Evolutionary conservation across 2,329 filamentous ascomycete species (phyloP).

Genomic region (Fusarium bulbicola): DNA sequence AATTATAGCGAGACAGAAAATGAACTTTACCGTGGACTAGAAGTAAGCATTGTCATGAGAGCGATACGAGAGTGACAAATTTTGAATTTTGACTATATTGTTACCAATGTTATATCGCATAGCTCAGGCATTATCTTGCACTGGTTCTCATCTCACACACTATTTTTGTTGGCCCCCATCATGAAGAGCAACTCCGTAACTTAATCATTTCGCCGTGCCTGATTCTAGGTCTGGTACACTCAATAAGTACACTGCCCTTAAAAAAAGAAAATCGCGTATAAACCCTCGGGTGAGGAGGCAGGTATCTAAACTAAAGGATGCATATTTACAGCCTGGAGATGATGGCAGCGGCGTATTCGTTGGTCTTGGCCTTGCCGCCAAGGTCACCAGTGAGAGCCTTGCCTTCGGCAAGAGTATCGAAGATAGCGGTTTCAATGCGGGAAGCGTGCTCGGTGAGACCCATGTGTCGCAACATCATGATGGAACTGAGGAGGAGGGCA

Average conservation of each 20-base stretch:
- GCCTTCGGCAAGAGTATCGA: slow-evolving; percentile 94
- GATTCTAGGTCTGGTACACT: slow-evolving; percentile 45
- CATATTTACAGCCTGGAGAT: slow-evolving; percentile 71
- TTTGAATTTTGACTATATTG: slow-evolving; percentile 5
- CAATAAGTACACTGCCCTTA: slow-evolving; percentile 44
- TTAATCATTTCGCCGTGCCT: slow-evolving; percentile 44
- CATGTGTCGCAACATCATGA: slow-evolving; percentile 99
- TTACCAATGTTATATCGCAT: slow-evolving; percentile 9
- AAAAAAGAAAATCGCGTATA: slow-evolving; percentile 37
- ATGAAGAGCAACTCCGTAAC: slow-evolving; percentile 37
- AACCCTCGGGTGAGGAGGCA: slow-evolving; percentile 28
- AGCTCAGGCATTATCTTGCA: slow-evolving; percentile 10
- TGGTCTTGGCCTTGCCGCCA: slow-evolving; percentile 94
- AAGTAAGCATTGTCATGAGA: not conserved
- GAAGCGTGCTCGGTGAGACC: slow-evolving; percentile 83
- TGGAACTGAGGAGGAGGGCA: slow-evolving; percentile 90
- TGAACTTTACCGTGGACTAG: not conserved
- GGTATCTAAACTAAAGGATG: slow-evolving; percentile 40
- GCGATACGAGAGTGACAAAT: not conserved
- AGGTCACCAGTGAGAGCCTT: slow-evolving; percentile 96
- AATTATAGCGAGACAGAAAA: not conserved
- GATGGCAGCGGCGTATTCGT: slow-evolving; percentile 93
- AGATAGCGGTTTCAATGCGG: slow-evolving; percentile 93
- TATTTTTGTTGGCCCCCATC: slow-evolving; percentile 3
- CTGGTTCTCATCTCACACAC: slow-evolving; percentile 23